phyloP scores from a whole-genome alignment of 352 stramenopile genomes.

The Phytophthora lateralis region DNA sequence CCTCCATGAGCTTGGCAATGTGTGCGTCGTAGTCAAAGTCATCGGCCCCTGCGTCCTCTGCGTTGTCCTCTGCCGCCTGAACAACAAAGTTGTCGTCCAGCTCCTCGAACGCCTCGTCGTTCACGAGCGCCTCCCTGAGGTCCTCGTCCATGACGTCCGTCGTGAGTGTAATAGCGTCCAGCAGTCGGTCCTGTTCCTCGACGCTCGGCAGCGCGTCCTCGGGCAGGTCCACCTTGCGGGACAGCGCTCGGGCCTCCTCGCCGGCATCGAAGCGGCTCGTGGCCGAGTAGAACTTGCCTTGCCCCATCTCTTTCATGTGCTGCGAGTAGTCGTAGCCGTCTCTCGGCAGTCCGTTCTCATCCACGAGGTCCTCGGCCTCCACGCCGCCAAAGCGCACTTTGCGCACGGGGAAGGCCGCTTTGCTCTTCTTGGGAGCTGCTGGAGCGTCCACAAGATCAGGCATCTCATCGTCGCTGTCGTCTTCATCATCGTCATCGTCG shows the following conservation, averaged over 20 bases:
- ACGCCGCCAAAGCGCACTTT: slow-evolving; percentile 72
- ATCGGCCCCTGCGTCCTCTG: slow-evolving; percentile 40
- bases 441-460: slow-evolving; percentile 52
- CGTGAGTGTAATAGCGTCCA: slow-evolving; percentile 84
- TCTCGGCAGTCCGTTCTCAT: slow-evolving; percentile 88
- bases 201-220: slow-evolving; percentile 69
- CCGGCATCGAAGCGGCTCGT: slow-evolving; percentile 64
- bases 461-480: slow-evolving; percentile 61
- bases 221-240: slow-evolving; percentile 65
- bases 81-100: slow-evolving; percentile 93
- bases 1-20: slow-evolving; percentile 92
- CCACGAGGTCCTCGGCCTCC: slow-evolving; percentile 75
- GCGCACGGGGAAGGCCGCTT: slow-evolving; percentile 52
- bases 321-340: slow-evolving; percentile 94
- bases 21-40: slow-evolving; percentile 94
- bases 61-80: slow-evolving; percentile 67
- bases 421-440: slow-evolving; percentile 21
- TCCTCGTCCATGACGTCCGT: slow-evolving; percentile 90
- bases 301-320: slow-evolving; percentile 92
- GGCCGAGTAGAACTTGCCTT: slow-evolving; percentile 82
- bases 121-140: slow-evolving; percentile 82
- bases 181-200: slow-evolving; percentile 77
- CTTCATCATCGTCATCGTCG: slow-evolving; percentile 30
- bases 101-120: slow-evolving; percentile 85
- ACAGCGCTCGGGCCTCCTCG: slow-evolving; percentile 55